phyloP scores from a whole-genome alignment of 1,139 yeast species.

The Suhomyces bokatorum region DNA sequence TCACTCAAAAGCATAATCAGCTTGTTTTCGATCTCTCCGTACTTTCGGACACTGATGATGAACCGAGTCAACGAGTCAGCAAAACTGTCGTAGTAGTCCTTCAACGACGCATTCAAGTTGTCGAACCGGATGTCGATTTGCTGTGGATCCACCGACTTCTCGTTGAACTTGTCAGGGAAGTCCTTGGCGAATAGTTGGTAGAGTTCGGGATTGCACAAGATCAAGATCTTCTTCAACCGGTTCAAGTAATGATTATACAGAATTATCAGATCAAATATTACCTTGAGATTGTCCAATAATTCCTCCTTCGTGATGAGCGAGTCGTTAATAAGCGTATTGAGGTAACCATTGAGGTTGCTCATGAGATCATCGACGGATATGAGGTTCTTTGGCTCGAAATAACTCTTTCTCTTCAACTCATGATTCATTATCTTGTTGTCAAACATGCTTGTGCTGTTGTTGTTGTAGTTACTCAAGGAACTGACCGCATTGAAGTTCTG shows the following conservation, averaged over 20 bases:
- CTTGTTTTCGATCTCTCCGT: slow-evolving; percentile 66
- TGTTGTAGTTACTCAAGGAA: slow-evolving; percentile 21
- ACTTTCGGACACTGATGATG: slow-evolving; percentile 53
- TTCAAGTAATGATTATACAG: slow-evolving; percentile 57
- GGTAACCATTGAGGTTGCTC: slow-evolving; percentile 52
- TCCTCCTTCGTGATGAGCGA: slow-evolving; percentile 65
- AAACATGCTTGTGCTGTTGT: slow-evolving; percentile 33
- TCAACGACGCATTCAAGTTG: slow-evolving; percentile 49
- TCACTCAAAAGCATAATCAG: slow-evolving; percentile 54
- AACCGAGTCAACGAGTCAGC: slow-evolving; percentile 55
- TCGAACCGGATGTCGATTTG: slow-evolving; percentile 44
- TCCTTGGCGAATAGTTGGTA: slow-evolving; percentile 40
- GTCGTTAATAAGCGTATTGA: slow-evolving; percentile 67
- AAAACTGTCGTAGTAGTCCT: slow-evolving; percentile 55
- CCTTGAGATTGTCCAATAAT: slow-evolving; percentile 50
- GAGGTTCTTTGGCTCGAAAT: slow-evolving; percentile 6
- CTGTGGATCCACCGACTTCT: slow-evolving; percentile 36
- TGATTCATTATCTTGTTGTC: slow-evolving; percentile 27
- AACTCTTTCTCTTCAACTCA: slow-evolving; percentile 7
- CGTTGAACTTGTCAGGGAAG: slow-evolving; percentile 42
- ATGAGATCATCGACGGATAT: slow-evolving; percentile 55
- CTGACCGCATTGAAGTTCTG: slow-evolving; percentile 1
- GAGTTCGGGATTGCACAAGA: slow-evolving; percentile 50
- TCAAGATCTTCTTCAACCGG: slow-evolving; percentile 56
- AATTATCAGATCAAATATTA: slow-evolving; percentile 47